Evolutionary conservation across 768 basidiomycete genomes (phyloP), one percentile per base, ranked within the genome.

Genomic region (Antrodiella citrinella): DNA sequence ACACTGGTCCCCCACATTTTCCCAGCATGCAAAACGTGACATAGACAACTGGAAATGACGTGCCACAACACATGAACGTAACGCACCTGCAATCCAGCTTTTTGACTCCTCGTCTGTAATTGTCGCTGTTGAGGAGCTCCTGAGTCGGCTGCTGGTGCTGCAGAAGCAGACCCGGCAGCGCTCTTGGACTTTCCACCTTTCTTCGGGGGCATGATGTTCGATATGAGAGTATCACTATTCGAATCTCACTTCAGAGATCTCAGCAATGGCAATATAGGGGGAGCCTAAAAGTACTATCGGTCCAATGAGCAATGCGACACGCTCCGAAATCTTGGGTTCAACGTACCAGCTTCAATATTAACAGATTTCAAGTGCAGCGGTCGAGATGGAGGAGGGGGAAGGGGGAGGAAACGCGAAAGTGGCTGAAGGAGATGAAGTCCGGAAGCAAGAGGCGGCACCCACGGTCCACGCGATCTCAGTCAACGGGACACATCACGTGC

Each of bases 61-160:
- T 38, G 10, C 35, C 35, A 38, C 18, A 38, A 10, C 9, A 19
- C 41, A 19, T 13, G 24, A 48, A 39, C 56, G 69, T 47, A 47
- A 64, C 73, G 44, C 45, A 90, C 91, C 78, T 93, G 90, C 3
- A 96, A 72, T 3, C 92, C 92, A 21, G 92, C 91, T 60, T 83
- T 90, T 63, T 84, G 81, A 64, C 89, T 91, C 56, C 85, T 68
- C 4, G 86, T 87, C 56, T 81, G 79, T 51, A 82, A 71, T 4
- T 72, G 65, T 30, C 70, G 53, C 49, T 55, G 59, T 22, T 53
- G 67, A 22, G 58, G 67, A 52, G 68, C 65, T 35, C 63, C 62
- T 20, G 68, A 60, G 3, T 63, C 53, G 15, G 65, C 53, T 25
- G 70, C 58, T 30, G 68, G 57, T 12, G 71, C 61, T 58, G 42